Percentiles rank a stretch among this genome's conserved stretches.
These are phyloP conservation scores for Erythrophleum ivorense DNA, from an alignment of 331 rosid genomes.

Conservation along the genomic window DNA sequence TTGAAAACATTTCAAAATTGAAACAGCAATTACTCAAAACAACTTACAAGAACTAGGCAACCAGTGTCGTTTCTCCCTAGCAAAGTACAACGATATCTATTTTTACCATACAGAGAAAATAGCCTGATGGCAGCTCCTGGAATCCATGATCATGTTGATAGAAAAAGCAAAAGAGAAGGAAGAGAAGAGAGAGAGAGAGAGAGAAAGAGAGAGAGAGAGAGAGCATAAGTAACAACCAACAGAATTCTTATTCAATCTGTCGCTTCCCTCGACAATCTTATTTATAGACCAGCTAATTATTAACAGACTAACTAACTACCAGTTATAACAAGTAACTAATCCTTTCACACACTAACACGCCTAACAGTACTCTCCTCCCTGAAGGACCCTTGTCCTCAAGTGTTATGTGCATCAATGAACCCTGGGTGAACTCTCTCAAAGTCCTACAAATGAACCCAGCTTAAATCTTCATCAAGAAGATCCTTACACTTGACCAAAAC, in stretches of 20 bases:
- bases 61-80: slow-evolving; percentile 24
- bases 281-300: too few relatives aligned
- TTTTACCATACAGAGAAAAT: slow-evolving; percentile 31
- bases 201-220: too few relatives aligned
- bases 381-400: neutral
- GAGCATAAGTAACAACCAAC: neutral
- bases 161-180: too few relatives aligned
- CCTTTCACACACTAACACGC: neutral
- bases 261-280: too few relatives aligned
- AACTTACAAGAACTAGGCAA: slow-evolving; percentile 17
- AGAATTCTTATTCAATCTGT: neutral
- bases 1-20: neutral
- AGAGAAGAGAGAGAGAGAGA: too few relatives aligned
- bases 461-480: neutral
- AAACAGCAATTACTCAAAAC: slow-evolving; percentile 29
- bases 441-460: neutral
- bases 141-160: neutral
- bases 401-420: neutral
- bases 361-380: neutral
- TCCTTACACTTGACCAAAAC: neutral
- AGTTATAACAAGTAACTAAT: neutral
- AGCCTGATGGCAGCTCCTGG: slow-evolving; percentile 2
- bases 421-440: neutral
- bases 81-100: slow-evolving; percentile 21
- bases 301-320: too few relatives aligned